Conservation (phyloP, 169 alveolate species). For the Hammondia hammondi region DNA sequence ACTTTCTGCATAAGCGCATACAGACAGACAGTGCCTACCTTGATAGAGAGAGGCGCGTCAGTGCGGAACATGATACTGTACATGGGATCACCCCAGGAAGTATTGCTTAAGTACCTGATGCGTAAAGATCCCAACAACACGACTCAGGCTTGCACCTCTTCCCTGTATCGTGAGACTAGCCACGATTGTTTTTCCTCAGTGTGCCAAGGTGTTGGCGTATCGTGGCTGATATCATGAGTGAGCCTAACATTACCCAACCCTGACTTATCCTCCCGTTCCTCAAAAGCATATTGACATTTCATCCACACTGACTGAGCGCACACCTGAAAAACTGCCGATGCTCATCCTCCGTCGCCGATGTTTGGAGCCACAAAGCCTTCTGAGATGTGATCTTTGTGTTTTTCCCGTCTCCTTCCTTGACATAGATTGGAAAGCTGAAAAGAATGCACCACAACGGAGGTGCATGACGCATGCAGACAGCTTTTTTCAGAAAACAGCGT, state of each 20-base stretch:
- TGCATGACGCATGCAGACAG: neutral
- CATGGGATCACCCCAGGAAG: slow-evolving; percentile 87
- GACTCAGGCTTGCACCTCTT: neutral
- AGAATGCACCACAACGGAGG: neutral
- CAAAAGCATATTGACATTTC: too few species aligned
- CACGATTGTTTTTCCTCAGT: neutral
- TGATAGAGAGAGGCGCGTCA: slow-evolving; percentile 95
- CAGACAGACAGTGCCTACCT: slow-evolving; percentile 62
- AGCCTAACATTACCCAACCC: too few species aligned
- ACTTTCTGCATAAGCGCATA: neutral
- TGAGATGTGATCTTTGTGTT: slow-evolving; percentile 82
- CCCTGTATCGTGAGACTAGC: neutral
- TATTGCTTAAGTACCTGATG: slow-evolving; percentile 74
- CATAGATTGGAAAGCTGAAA: slow-evolving; percentile 75
- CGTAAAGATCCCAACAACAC: neutral
- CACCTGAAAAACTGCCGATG: slow-evolving; percentile 89
- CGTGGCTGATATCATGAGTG: too few species aligned
- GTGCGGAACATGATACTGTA: slow-evolving; percentile 88
- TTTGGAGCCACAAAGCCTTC: slow-evolving; percentile 89
- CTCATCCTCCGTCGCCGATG: slow-evolving; percentile 92
- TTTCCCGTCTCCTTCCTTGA: slow-evolving; percentile 76
- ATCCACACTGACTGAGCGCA: neutral
- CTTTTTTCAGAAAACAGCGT: too few species aligned
- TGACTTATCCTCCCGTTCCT: too few species aligned
- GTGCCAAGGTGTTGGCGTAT: neutral